Evolutionary conservation across 805 yeast species (phyloP), one percentile per base, ranked within the genome.

Genomic region (Saccharomyces eubayanus): DNA sequence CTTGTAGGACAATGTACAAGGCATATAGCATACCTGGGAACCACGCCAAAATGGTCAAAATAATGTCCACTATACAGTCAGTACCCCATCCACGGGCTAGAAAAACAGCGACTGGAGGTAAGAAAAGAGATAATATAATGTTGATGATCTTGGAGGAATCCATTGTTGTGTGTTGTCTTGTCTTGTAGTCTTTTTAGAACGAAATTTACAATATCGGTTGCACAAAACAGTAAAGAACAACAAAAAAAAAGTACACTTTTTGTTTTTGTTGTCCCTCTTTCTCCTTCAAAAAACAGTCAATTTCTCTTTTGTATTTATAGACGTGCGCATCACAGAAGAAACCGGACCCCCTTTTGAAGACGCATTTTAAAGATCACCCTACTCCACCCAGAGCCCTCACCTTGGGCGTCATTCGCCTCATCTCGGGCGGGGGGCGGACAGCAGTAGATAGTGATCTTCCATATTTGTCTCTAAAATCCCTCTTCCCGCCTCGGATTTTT

Each of bases 21-120:
- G 92, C 92, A 67, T 85, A 89, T 60, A 86, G 71, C 72, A 85
- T 85, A 73, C 84, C 91, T 64, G 94, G 94, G 84, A 86, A 84
- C 68, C 79, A 83, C 58, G 71, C 70, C 57, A 61, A 55, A 49
- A 62, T 62, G 28, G 72, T 66, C 62, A 83, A 77, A 56, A 84
- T 68, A 60, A 83, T 65, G 76, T 84, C 85, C 66, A 86, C 77
- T 69, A 85, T 72, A 64, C 85, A 80, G 51, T 78, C 86, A 51
- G 77, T 73, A 59, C 87, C 81, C 60, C 81, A 76, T 57, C 92
- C 94, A 62, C 77, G 78, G 58, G 77, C 79, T 77, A 85, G 70
- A 70, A 81, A 85, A 58, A 86, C 94, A 36, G 91, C 87, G 61
- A 86, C 76, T 51, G 91, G 91, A 50, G 94, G 94, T 60, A 86